Base-by-base conservation (phyloP, 116 monocot genomes). In the Cymodocea nodosa region DNA sequence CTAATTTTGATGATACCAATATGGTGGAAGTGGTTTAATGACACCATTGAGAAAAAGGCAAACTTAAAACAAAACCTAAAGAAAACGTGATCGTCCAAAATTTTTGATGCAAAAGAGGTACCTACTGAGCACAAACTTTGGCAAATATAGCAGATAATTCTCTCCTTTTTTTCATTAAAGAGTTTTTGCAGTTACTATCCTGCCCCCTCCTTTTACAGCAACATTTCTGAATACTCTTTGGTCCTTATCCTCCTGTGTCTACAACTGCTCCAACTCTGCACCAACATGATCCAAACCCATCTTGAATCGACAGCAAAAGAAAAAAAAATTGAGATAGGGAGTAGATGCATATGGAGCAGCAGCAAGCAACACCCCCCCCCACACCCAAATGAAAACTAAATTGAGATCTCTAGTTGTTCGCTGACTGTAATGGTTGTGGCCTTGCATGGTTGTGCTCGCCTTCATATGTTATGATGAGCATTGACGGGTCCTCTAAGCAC, bases 381-480 rank as follows among this genome's bases (percentile, higher is more conserved):
- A n/a, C n/a, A 39, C 44, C 44, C 44, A 44, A 44, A 44, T 44
- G 11, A 44, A 10, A 44, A 12, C 12, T 44, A 10, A 44, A 10
- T 44, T 44, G 44, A 44, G 14, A 15, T 17, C 4, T 24, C 68
- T 60, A 62, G 30, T 52, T 70, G 51, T 64, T 64, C 49, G 72
- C 64, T 15, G 72, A 72, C 16, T 72, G 72, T 2, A 64, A 63
- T 2, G 39, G 5, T 50, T 50, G 67, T 64, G 56, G 19, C 7
- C 64, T 61, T n/a, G 35, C 24, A 62, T 77, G 83, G 51, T 74
- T 76, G 68, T 83, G 83, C 67, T 79, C 80, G 0, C 83, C 77
- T 65, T 84, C 83, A 30, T 83, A 83, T 15, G 83, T 83, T 23
- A 83, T 79, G 53, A 83, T 76, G 68, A 83, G 83, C 83, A 83